phyloP scores from a whole-genome alignment of 495 filamentous ascomycete species.

The Podospora fimiseda region DNA sequence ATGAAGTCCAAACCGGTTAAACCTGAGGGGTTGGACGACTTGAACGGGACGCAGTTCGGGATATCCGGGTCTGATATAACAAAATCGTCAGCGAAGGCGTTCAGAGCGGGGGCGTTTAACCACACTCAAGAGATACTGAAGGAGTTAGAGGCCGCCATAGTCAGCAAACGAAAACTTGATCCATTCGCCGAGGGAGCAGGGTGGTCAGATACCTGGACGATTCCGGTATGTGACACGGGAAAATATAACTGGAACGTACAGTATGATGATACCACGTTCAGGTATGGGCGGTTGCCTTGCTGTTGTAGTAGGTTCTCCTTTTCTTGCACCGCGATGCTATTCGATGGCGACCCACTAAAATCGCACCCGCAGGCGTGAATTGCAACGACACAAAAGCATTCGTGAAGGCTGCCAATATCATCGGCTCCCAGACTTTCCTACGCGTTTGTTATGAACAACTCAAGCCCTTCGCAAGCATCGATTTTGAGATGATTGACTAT shows the following conservation, averaged over 20 bases:
- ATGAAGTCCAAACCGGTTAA: neutral
- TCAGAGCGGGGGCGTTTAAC: slow-evolving; percentile 1
- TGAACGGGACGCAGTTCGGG: slow-evolving; percentile 6
- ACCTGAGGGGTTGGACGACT: slow-evolving; percentile 1
- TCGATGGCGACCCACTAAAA: neutral
- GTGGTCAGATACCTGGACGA: slow-evolving; percentile 3
- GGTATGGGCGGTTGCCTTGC: slow-evolving; percentile 1
- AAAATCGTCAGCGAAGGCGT: slow-evolving; percentile 2
- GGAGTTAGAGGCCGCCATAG: slow-evolving; percentile 2
- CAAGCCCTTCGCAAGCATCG: neutral
- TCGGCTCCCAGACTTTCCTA: slow-evolving; percentile 3
- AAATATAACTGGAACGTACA: slow-evolving; percentile 3
- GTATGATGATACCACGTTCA: neutral
- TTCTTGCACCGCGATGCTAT: neutral
- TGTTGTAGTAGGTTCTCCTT: slow-evolving; percentile 1
- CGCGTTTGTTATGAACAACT: slow-evolving; percentile 1
- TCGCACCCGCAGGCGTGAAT: neutral
- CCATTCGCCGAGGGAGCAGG: slow-evolving; percentile 3
- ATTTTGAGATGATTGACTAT: slow-evolving; percentile 6
- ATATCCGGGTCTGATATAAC: neutral
- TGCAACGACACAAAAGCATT: slow-evolving; percentile 6
- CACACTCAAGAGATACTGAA: slow-evolving; percentile 2
- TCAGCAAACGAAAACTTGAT: neutral
- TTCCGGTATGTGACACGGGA: slow-evolving; percentile 4
- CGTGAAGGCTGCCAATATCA: neutral